Percentiles rank a stretch among this genome's conserved stretches.
These are phyloP conservation scores for Pachyrhizus erosus DNA, from an alignment of 306 rosid genomes.

Conservation along the genomic window DNA sequence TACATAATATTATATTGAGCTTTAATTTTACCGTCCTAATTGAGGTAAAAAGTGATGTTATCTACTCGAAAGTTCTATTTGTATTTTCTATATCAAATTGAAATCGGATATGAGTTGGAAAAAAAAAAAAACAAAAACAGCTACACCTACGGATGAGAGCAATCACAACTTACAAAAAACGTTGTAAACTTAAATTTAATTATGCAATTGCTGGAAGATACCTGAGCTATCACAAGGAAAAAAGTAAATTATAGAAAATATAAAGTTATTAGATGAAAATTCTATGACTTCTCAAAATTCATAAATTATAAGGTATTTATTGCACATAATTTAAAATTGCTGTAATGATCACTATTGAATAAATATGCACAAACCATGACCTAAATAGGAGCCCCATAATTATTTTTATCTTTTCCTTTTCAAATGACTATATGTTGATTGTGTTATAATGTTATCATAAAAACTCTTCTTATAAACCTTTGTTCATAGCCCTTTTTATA, in stretches of 20 bases:
- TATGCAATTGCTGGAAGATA: not conserved
- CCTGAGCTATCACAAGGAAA: too few relatives aligned
- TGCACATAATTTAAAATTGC: not conserved
- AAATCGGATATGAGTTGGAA: not conserved
- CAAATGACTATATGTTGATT: not conserved
- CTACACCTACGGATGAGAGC: not conserved
- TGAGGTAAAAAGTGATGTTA: not conserved
- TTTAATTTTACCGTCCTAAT: too few relatives aligned
- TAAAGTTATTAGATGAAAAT: not conserved
- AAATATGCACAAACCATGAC: not conserved
- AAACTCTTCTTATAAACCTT: not conserved
- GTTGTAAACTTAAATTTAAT: too few relatives aligned
- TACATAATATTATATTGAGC: not conserved
- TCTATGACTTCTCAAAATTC: not conserved
- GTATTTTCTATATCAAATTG: not conserved
- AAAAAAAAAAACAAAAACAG: not conserved
- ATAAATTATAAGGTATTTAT: not conserved
- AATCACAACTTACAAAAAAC: not conserved
- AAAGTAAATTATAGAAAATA: not conserved
- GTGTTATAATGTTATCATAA: not conserved
- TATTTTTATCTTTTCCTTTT: not conserved
- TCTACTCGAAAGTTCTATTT: not conserved
- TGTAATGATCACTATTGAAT: not conserved
- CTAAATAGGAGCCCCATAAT: not conserved
- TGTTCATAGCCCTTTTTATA: not conserved